Evolutionary conservation across 176 grass and related monocot species (phyloP).

Genomic region (Neostapfia colusana): DNA sequence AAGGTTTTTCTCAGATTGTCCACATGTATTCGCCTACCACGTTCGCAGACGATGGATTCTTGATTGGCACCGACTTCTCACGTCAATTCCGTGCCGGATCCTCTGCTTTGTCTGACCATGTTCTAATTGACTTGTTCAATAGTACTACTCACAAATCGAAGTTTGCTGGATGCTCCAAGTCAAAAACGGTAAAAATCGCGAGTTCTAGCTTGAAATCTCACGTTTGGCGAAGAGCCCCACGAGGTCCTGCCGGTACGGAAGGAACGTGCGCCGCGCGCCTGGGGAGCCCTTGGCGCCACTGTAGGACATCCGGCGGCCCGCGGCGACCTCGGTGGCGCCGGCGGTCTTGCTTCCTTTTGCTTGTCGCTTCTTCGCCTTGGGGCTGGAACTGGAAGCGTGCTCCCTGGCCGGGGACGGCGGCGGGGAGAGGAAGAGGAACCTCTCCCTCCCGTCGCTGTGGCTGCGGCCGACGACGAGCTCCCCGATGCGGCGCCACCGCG

Average conservation of each 20-base stretch:
- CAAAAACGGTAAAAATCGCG: neutral
- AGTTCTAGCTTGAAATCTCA: neutral
- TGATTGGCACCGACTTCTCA: neutral
- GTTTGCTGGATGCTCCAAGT: neutral
- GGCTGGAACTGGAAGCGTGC: neutral
- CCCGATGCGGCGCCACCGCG: conserved; percentile 77
- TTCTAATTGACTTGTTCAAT: neutral
- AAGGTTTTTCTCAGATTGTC: conserved; percentile 28
- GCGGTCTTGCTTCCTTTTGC: neutral
- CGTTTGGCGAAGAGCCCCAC: conserved; percentile 48
- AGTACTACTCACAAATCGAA: neutral
- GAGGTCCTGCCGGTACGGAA: conserved; percentile 64
- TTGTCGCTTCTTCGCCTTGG: conserved; percentile 31
- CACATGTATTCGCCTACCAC: conserved; percentile 12
- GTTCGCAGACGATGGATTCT: neutral
- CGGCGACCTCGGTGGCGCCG: conserved; percentile 2
- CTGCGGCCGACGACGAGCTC: conserved; percentile 75
- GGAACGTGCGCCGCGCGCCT: conserved; percentile 59
- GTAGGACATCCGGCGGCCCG: conserved; percentile 39
- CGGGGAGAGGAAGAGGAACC: conserved; percentile 67
- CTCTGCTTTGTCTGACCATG: conserved; percentile 3
- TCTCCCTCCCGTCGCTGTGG: conserved; percentile 84
- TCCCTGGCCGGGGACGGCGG: conserved; percentile 47
- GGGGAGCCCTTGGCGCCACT: conserved; percentile 33
- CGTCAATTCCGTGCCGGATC: neutral